Conservation (phyloP, 371 early-diverging fungal genomes). For the Thermomucor indicae-seudaticae region DNA sequence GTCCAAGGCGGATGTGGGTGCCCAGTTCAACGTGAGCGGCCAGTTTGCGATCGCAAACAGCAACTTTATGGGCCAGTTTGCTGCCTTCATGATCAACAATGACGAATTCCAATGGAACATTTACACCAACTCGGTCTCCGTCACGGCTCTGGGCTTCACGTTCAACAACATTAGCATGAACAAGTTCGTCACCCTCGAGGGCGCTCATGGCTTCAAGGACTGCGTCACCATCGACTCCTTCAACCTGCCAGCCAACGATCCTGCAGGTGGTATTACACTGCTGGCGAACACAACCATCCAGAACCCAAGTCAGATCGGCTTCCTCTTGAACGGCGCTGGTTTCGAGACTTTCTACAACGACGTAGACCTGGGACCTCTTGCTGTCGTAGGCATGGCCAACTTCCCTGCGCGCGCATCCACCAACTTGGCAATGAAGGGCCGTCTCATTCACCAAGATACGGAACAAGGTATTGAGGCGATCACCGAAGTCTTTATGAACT, state of each 20-base stretch:
- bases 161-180: conserved; percentile 52
- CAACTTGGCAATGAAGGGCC: conserved; percentile 45
- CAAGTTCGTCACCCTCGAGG: conserved; percentile 50
- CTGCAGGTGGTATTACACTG: conserved; percentile 54
- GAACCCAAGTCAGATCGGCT: conserved; percentile 55
- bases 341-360: conserved; percentile 30
- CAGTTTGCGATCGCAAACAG: conserved; percentile 41
- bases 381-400: conserved; percentile 24
- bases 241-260: conserved; percentile 55
- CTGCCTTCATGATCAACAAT: conserved; percentile 51
- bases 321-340: conserved; percentile 37
- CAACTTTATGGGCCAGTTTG: conserved; percentile 39
- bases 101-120: conserved; percentile 49
- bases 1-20: conserved; percentile 33
- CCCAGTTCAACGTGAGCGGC: conserved; percentile 37
- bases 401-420: conserved; percentile 29
- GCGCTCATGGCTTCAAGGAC: conserved; percentile 52
- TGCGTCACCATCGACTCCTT: conserved; percentile 50
- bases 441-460: conserved; percentile 40
- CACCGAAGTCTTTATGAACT: conserved; percentile 48
- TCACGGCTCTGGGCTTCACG: conserved; percentile 52
- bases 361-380: conserved; percentile 29
- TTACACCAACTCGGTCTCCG: conserved; percentile 36
- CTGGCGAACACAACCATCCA: conserved; percentile 41
- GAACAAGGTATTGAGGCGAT: conserved; percentile 45